Evolutionary conservation across 2,329 filamentous ascomycete species (phyloP).

Genomic region (Ceratocystiopsis minuta): DNA sequence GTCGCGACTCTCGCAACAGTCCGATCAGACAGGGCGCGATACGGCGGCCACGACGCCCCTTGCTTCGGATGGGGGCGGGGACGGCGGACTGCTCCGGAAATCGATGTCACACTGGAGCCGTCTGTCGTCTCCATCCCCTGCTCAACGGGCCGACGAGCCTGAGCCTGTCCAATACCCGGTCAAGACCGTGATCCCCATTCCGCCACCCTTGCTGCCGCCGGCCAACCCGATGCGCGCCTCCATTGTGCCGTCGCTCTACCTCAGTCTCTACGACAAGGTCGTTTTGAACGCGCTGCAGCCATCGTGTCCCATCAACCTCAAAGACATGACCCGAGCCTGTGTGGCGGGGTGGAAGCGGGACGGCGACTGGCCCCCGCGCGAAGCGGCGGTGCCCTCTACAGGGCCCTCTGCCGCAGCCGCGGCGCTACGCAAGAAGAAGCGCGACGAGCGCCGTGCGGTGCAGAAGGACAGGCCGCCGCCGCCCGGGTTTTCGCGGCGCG

Average conservation of each 20-base stretch:
- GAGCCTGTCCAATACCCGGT: constrained; percentile 26
- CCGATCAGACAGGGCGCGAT: constrained; percentile 11
- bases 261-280: constrained; percentile 78
- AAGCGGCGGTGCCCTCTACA: background rate
- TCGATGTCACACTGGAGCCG: background rate
- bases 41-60: constrained; percentile 23
- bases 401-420: background rate
- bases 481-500: constrained; percentile 6
- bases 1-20: constrained; percentile 8
- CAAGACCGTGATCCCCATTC: constrained; percentile 50
- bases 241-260: constrained; percentile 57
- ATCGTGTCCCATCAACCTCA: constrained; percentile 72
- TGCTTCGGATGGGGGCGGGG: constrained; percentile 18
- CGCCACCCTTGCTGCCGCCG: constrained; percentile 52
- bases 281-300: constrained; percentile 65
- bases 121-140: background rate
- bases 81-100: constrained; percentile 1
- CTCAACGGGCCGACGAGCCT: background rate
- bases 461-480: constrained; percentile 3
- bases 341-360: constrained; percentile 86
- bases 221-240: constrained; percentile 60
- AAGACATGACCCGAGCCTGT: constrained; percentile 61
- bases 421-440: constrained; percentile 1
- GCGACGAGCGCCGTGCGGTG: constrained; percentile 1
- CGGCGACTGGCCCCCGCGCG: constrained; percentile 74